Percentiles rank a stretch among this genome's conserved stretches.
Evolutionary conservation across 2,329 filamentous ascomycete species (phyloP).

Genomic region (Aphanoascus verrucosus): DNA sequence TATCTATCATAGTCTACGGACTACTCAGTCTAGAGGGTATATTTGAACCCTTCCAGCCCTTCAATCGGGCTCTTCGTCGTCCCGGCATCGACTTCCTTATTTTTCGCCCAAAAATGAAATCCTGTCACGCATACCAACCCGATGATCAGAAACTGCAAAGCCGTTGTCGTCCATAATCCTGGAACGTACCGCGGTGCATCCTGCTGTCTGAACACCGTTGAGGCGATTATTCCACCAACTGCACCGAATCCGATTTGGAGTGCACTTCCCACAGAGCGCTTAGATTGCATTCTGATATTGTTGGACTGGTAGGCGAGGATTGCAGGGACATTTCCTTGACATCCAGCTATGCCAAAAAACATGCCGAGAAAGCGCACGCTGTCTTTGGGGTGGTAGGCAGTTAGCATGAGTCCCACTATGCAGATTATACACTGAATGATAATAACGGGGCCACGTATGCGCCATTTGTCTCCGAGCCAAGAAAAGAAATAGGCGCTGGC

Average conservation of each 20-base stretch:
- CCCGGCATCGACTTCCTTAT: conserved; percentile 13
- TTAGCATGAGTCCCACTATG: conserved; percentile 22
- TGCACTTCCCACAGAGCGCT: conserved; percentile 63
- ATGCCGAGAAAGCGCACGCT: conserved; percentile 23
- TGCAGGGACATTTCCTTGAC: conserved; percentile 24
- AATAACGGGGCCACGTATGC: conserved; percentile 21
- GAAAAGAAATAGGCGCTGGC: conserved; percentile 19
- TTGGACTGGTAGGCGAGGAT: conserved; percentile 27
- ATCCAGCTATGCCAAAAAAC: conserved; percentile 24
- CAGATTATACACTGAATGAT: conserved; percentile 20
- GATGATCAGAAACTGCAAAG: conserved; percentile 11
- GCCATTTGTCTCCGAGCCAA: conserved; percentile 24
- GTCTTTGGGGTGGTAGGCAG: conserved; percentile 19
- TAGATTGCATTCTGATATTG: conserved; percentile 56
- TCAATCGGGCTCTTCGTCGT: conserved; percentile 11
- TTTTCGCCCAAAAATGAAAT: conserved; percentile 9
- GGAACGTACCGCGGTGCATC: conserved; percentile 16
- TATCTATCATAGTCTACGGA: too few species aligned
- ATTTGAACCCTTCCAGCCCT: conserved; percentile 13
- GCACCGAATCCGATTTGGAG: conserved; percentile 63
- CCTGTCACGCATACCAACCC: conserved; percentile 1
- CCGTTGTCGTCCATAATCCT: conserved; percentile 13
- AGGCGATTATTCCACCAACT: conserved; percentile 61
- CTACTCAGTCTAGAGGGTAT: too few species aligned
- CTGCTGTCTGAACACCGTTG: conserved; percentile 50